Conservation (phyloP, 331 rosid genomes). For the Stylosanthes scabra region DNA sequence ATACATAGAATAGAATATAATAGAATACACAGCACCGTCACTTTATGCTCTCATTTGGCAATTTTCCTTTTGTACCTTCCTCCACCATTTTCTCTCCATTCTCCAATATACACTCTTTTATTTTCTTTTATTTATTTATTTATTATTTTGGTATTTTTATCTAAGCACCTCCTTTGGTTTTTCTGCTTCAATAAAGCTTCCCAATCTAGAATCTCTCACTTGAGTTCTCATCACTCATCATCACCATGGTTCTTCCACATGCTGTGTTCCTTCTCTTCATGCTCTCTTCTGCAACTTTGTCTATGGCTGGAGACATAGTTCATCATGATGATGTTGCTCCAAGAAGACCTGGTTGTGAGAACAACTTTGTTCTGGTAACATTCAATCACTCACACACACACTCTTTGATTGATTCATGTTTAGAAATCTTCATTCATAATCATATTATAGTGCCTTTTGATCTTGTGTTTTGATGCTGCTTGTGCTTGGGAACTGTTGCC, state of each 20-base stretch:
- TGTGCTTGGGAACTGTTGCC: conserved; percentile 29
- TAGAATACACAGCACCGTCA: conserved; percentile 7
- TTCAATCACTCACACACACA: not conserved
- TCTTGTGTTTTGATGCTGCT: conserved; percentile 33
- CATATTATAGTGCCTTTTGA: not conserved
- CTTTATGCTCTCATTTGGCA: not conserved
- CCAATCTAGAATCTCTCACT: conserved; percentile 21
- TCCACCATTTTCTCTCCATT: not conserved
- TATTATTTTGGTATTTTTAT: not conserved
- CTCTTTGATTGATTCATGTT: conserved; percentile 20
- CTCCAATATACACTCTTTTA: not conserved
- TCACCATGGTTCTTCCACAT: conserved; percentile 60
- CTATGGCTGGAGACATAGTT: conserved; percentile 88
- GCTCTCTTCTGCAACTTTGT: conserved; percentile 48
- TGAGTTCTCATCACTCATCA: not conserved
- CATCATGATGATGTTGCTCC: conserved; percentile 89
- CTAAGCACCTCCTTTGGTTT: not conserved
- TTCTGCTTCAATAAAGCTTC: conserved; percentile 10
- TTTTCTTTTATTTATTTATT: not conserved
- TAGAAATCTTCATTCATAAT: conserved; percentile 11
- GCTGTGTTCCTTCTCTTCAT: conserved; percentile 49
- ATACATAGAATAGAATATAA: too few relatives aligned
- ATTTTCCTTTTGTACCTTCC: conserved; percentile 23
- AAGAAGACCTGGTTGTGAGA: conserved; percentile 84
- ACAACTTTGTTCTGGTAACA: conserved; percentile 91